Conservation (phyloP, 2,329 filamentous ascomycete genomes). For the Akanthomyces uredinophilus region DNA sequence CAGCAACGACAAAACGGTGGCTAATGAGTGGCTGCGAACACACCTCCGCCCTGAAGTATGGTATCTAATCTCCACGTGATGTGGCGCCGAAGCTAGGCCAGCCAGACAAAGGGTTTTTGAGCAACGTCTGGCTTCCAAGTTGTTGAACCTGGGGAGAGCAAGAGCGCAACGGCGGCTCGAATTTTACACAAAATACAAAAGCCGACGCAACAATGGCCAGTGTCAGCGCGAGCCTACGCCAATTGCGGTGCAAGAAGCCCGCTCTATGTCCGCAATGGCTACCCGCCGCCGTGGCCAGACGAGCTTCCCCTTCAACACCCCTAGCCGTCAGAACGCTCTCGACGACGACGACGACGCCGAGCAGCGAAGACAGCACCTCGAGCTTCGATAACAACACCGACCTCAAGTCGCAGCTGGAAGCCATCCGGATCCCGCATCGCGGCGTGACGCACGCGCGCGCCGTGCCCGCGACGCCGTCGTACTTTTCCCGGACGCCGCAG, state of each 20-base stretch:
- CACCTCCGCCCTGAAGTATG: neutral
- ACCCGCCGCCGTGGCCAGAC: constrained; percentile 9
- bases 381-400: constrained; percentile 14
- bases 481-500: constrained; percentile 79
- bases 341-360: neutral
- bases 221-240: constrained; percentile 30
- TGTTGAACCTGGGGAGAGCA: constrained; percentile 8
- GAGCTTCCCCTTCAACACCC: neutral
- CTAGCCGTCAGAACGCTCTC: constrained; percentile 16
- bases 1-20: constrained; percentile 20
- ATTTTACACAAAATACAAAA: neutral
- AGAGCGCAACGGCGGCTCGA: constrained; percentile 5
- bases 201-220: constrained; percentile 29
- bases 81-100: constrained; percentile 8
- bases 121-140: neutral
- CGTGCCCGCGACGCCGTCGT: constrained; percentile 82
- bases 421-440: constrained; percentile 26
- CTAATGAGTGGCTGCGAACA: constrained; percentile 17
- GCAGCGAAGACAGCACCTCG: neutral
- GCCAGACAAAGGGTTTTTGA: constrained; percentile 11
- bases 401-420: constrained; percentile 18
- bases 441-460: constrained; percentile 58
- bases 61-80: constrained; percentile 25
- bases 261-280: constrained; percentile 27
- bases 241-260: constrained; percentile 31